Evolutionary conservation across 1,284 basidiomycete species (phyloP), one percentile per base, ranked within the genome.

Genomic region (Tremellales sp.): DNA sequence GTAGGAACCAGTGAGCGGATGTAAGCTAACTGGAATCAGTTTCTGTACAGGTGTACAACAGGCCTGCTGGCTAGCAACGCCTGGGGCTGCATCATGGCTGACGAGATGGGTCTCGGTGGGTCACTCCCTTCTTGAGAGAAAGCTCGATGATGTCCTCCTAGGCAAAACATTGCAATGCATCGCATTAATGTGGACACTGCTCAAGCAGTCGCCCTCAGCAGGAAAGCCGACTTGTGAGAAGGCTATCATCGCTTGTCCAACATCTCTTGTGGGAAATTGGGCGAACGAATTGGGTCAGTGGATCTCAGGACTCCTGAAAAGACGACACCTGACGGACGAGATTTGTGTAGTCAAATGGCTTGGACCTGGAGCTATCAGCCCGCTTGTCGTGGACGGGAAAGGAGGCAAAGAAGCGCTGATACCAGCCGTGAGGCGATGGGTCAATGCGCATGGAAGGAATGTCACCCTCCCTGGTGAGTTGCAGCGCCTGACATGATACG

Each of bases 81-180:
- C 47, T 91, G 91, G 61, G 94, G 94, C 0, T 97, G 91, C 63
- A 98, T 98, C 66, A 93, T 98, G 87, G 94, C 95, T 0, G 94
- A 98, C 67, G 94, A 97, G 73, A 98, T 98, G 94, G 94, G 95
- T 65, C 81, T 94, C 19, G 88, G 90, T 71, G 45, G 52, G 71
- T 58, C 63, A 45, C 46, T 56, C 54, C 27, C 38, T 48, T 56
- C 16, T 48, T 47, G 18, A 5, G 16, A 12, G 21, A 13, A 5
- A 13, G 37, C 40, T 50, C 25, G 51, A 44, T 43, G 21, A 31
- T 13, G 16, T 47, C 10, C 13, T n/a, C 29, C 3, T 42, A 68
- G 76, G 77, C 22, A 94, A 94, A 74, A 97, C 93, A 4, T 77
- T 98, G 6, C 94, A 99, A 68, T 98, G 95, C 65, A 98, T 99